Percentiles rank a stretch among this genome's conserved stretches.
These are phyloP conservation scores for Cornus controversa DNA, from an alignment of 148 eudicot species.

Conservation along the genomic window DNA sequence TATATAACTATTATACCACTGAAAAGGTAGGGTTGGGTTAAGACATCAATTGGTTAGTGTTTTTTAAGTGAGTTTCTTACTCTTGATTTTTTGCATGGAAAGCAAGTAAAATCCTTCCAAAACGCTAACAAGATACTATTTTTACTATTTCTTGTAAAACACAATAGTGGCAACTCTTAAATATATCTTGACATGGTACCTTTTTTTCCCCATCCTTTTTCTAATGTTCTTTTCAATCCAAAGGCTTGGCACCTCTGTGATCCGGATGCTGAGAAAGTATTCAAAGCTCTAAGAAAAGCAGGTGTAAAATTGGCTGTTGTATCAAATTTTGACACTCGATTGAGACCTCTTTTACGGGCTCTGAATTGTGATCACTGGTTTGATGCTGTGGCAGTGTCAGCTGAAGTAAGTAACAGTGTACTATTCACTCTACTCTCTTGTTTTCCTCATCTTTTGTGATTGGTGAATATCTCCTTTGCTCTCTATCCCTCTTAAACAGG, in stretches of 20 bases:
- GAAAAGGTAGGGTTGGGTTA: slow-evolving; percentile 57
- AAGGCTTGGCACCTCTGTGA: slow-evolving; percentile 99
- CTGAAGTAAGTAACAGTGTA: slow-evolving; percentile 58
- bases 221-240: background rate
- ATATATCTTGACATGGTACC: background rate
- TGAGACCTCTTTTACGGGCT: slow-evolving; percentile 77
- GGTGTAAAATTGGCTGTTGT: slow-evolving; percentile 92
- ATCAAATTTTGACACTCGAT: slow-evolving; percentile 88
- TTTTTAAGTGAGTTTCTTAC: background rate
- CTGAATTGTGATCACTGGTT: slow-evolving; percentile 96
- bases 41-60: background rate
- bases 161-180: background rate
- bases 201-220: no score
- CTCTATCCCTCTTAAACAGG: slow-evolving; percentile 39
- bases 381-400: slow-evolving; percentile 97
- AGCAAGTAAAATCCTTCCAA: background rate
- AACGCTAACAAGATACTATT: background rate
- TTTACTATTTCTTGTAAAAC: background rate
- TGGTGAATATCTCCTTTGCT: background rate
- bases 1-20: slow-evolving; percentile 83
- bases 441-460: background rate
- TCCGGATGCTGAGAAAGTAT: slow-evolving; percentile 86
- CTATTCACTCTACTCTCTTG: background rate
- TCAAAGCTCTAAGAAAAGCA: slow-evolving; percentile 63
- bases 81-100: background rate